Conservation (phyloP, 768 basidiomycete genomes). For the Mycena galericulata region DNA sequence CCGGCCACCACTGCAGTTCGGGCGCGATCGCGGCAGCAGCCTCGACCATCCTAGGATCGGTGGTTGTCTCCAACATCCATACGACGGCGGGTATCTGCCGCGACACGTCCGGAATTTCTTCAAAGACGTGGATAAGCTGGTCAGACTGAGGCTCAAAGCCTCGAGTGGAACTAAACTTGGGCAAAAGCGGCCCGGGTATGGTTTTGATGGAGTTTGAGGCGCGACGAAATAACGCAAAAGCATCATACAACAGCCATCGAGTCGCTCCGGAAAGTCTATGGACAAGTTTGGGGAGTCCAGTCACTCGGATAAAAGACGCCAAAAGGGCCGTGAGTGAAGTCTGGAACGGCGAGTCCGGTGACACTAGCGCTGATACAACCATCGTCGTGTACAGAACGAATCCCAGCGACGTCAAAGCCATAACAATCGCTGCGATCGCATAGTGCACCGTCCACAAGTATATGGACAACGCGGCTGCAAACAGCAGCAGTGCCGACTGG, state of each 20-base stretch:
- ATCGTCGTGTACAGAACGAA: background rate
- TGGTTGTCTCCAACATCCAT: background rate
- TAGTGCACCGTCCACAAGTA: conserved; percentile 9
- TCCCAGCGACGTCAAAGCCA: background rate
- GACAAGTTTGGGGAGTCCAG: background rate
- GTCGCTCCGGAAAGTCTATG: background rate
- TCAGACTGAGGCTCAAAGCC: background rate
- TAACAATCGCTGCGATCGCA: background rate
- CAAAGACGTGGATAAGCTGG: background rate
- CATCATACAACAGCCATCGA: background rate
- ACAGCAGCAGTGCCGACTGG: background rate
- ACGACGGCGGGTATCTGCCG: background rate
- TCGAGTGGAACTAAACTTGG: background rate
- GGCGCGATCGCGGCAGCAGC: background rate
- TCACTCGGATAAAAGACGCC: background rate
- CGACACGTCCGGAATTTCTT: background rate
- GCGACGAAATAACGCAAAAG: background rate
- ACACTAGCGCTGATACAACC: background rate
- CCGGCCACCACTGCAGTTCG: background rate
- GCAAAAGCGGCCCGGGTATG: too few relatives aligned
- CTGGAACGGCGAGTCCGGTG: conserved; percentile 9
- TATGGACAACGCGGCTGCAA: background rate
- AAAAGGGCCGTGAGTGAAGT: background rate
- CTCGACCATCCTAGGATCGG: background rate
- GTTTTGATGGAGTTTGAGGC: background rate